Base-by-base conservation (phyloP, 148 eudicot species). In the Arctostaphylos glauca region DNA sequence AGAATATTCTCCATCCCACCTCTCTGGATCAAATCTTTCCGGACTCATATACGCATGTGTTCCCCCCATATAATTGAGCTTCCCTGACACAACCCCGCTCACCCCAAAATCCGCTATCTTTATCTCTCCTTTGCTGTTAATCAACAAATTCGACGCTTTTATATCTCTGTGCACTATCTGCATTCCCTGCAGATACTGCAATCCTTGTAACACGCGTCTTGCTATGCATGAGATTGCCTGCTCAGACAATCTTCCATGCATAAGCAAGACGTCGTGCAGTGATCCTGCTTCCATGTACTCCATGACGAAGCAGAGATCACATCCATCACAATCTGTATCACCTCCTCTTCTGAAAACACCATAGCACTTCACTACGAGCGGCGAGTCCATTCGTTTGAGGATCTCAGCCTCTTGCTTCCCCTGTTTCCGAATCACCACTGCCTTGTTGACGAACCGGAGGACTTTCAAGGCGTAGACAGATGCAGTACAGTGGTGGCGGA, bases 1-100 rank as follows among this genome's bases (percentile, higher is more conserved):
- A 44, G 81, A 84, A 10, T 4, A 38, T 0, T 59, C 70, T 19
- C 79, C 85, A 23, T 82, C 53, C 89, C 89, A 87, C 74, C 78
- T 79, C 76, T 87, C 85, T 13, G 89, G 76, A 62, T 87, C 85
- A 48, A 87, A 49, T 64, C 85, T 82, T 53, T 87, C 85, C 0
- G 87, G 89, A 46, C 89, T 87, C 89, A 87, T 87, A 50, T 87
- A 87, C 0, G 89, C 89, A 3, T 44, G 80, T 7, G 89, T 87
- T 1, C 89, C 87, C 2, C 89, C 87, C 55, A 56, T 49, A 14
- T 13, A 80, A 38, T 79, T 79, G 5, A 38, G 10, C 46, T 50
- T 50, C 9, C 60, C 79, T 19, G 67, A n/a, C 25, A 75, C 77
- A 16, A 87, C 55, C 5, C 70, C 52, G 48, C 89, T 87, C 6